Conservation (phyloP, 345 rosid species). For the Eutrema japonicum region DNA sequence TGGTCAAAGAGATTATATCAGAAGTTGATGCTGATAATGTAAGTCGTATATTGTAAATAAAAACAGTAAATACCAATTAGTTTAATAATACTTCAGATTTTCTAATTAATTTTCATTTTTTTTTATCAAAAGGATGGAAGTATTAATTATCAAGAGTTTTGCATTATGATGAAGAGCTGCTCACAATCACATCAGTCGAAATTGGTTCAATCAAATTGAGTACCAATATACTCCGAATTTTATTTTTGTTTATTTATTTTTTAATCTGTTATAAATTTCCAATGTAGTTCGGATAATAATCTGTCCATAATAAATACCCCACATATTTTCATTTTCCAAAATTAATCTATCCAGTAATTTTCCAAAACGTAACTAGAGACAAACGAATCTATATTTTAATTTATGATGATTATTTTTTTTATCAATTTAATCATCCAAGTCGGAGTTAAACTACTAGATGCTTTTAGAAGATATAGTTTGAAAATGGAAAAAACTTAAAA, state of each 20-base stretch:
- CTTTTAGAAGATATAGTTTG: too few species aligned
- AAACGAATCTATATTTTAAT: too few species aligned
- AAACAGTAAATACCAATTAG: neutral
- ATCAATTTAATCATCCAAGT: too few species aligned
- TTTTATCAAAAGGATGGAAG: slow-evolving; percentile 64
- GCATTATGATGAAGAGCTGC: slow-evolving; percentile 76
- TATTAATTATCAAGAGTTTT: slow-evolving; percentile 88
- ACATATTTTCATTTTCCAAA: too few species aligned
- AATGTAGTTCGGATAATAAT: slow-evolving; percentile 6
- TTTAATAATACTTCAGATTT: neutral
- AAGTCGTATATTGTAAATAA: slow-evolving; percentile 36
- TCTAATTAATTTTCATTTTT: neutral
- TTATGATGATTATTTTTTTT: too few species aligned
- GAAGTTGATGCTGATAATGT: slow-evolving; percentile 93
- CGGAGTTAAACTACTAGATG: too few species aligned
- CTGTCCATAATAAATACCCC: slow-evolving; percentile 2
- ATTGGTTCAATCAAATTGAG: slow-evolving; percentile 29
- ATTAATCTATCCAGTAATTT: too few species aligned
- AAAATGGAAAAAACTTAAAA: too few species aligned
- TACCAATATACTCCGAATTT: neutral
- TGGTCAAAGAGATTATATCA: slow-evolving; percentile 71
- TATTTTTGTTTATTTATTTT: neutral
- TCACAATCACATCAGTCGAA: slow-evolving; percentile 32
- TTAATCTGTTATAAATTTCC: slow-evolving; percentile 16
- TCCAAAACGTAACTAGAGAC: too few species aligned